Conservation (phyloP, 2,329 filamentous ascomycete genomes). For the Niveomyces coronatus region DNA sequence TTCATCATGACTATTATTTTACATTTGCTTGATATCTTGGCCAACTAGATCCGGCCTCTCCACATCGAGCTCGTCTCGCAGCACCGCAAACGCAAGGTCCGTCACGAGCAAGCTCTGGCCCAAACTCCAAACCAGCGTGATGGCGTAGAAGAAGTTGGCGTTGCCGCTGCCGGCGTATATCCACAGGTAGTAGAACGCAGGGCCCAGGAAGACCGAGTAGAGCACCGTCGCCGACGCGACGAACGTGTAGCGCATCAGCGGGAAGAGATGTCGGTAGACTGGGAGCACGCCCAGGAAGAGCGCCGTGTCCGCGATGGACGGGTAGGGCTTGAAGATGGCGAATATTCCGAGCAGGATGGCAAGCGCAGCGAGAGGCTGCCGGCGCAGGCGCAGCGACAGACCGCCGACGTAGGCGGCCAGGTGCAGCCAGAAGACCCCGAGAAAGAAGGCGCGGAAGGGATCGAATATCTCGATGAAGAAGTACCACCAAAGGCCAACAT, state of each 20-base stretch:
- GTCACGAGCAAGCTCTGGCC: slow-evolving; percentile 79
- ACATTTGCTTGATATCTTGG: slow-evolving; percentile 80
- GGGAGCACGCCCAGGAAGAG: slow-evolving; percentile 76
- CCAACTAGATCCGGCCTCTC: slow-evolving; percentile 84
- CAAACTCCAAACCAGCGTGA: slow-evolving; percentile 95
- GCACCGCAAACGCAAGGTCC: slow-evolving; percentile 76
- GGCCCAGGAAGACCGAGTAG: slow-evolving; percentile 81
- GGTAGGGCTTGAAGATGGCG: slow-evolving; percentile 94
- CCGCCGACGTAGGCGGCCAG: slow-evolving; percentile 82
- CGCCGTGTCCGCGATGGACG: slow-evolving; percentile 81
- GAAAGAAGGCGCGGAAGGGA: slow-evolving; percentile 92
- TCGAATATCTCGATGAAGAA: slow-evolving; percentile 99
- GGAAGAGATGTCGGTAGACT: slow-evolving; percentile 84
- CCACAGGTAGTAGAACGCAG: slow-evolving; percentile 95
- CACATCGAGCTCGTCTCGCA: slow-evolving; percentile 89
- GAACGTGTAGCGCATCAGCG: slow-evolving; percentile 89
- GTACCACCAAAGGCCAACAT: slow-evolving; percentile 98
- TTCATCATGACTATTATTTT: slow-evolving; percentile 14
- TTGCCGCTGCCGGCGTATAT: slow-evolving; percentile 97
- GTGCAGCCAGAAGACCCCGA: slow-evolving; percentile 96
- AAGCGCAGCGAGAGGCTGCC: slow-evolving; percentile 78
- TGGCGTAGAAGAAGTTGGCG: slow-evolving; percentile 98
- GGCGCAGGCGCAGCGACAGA: slow-evolving; percentile 69
- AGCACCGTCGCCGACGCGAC: slow-evolving; percentile 72
- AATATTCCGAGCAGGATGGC: slow-evolving; percentile 81